phyloP scores from a whole-genome alignment of 2,329 filamentous ascomycete genomes.

The Tolypocladium guangdongense region DNA sequence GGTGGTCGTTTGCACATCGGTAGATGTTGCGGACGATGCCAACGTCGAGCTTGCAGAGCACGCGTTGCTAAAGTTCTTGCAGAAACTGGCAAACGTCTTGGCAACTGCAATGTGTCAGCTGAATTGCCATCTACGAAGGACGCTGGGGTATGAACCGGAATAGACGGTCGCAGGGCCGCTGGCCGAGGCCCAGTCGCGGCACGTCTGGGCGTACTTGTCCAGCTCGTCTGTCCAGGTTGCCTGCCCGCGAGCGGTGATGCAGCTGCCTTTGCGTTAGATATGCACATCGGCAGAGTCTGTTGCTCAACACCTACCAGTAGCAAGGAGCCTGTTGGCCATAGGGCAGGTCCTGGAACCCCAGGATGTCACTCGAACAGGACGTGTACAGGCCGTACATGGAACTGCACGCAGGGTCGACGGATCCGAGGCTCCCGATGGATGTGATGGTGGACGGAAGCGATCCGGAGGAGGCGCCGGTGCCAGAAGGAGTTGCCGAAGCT shows the following conservation, averaged over 20 bases:
- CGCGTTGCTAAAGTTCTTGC: constrained; percentile 17
- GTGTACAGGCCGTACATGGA: constrained; percentile 16
- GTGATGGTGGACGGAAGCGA: not conserved
- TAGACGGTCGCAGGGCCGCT: constrained; percentile 15
- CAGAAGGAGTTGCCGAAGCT: constrained; percentile 1
- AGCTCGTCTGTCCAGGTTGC: constrained; percentile 19
- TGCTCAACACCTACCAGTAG: constrained; percentile 16
- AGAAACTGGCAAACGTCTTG: constrained; percentile 16
- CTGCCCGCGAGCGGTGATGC: constrained; percentile 7
- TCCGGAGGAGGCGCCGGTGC: constrained; percentile 1
- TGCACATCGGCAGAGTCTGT: fast-evolving
- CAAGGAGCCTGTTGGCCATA: constrained; percentile 17
- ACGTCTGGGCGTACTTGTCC: constrained; percentile 18
- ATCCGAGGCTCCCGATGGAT: not conserved
- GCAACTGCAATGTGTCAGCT: constrained; percentile 14
- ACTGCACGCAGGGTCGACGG: constrained; percentile 12
- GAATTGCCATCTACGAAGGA: not conserved
- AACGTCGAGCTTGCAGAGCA: constrained; percentile 10
- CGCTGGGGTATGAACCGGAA: constrained; percentile 8
- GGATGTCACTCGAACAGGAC: constrained; percentile 13
- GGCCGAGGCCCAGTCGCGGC: constrained; percentile 17
- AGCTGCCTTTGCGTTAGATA: constrained; percentile 7
- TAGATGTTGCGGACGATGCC: not conserved
- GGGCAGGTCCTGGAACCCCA: constrained; percentile 14
- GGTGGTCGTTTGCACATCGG: not conserved